phyloP scores from a whole-genome alignment of 2,329 filamentous ascomycete genomes.

The Cercospora beticola region DNA sequence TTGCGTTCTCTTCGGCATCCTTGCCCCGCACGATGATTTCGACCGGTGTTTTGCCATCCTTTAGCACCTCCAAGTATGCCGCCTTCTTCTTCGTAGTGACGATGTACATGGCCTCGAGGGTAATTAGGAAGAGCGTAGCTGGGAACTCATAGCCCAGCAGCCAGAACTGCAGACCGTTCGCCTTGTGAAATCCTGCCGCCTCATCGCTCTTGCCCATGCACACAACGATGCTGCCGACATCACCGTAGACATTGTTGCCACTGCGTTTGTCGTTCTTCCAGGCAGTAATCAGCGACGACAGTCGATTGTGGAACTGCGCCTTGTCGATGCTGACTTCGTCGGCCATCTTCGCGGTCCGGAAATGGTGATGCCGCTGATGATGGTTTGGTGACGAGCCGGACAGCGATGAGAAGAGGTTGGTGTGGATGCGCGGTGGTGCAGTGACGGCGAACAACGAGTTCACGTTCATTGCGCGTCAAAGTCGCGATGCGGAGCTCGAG shows the following conservation, averaged over 20 bases:
- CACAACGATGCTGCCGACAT: slow-evolving; percentile 81
- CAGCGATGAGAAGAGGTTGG: slow-evolving; percentile 15
- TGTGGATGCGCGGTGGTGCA: slow-evolving; percentile 7
- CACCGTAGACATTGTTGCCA: slow-evolving; percentile 80
- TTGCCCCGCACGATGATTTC: slow-evolving; percentile 92
- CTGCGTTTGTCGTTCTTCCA: slow-evolving; percentile 97
- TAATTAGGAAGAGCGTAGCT: slow-evolving; percentile 90
- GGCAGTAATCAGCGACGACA: slow-evolving; percentile 79
- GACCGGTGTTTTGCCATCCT: slow-evolving; percentile 83
- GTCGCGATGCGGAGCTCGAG: slow-evolving; percentile 1
- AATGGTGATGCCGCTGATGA: slow-evolving; percentile 23
- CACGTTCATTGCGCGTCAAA: slow-evolving; percentile 13
- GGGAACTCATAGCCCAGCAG: slow-evolving; percentile 97
- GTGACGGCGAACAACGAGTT: slow-evolving; percentile 6
- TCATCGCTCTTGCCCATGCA: slow-evolving; percentile 96
- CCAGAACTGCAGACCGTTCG: slow-evolving; percentile 98
- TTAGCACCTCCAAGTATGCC: slow-evolving; percentile 87
- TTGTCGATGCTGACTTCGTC: slow-evolving; percentile 94
- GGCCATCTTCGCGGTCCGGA: slow-evolving; percentile 51
- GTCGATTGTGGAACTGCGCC: slow-evolving; percentile 88
- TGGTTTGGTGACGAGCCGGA: slow-evolving; percentile 17
- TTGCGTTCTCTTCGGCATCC: slow-evolving; percentile 85
- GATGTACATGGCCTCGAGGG: slow-evolving; percentile 81
- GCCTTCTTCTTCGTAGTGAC: slow-evolving; percentile 98
- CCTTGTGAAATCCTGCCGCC: slow-evolving; percentile 84